phyloP scores from a whole-genome alignment of 495 filamentous ascomycete species.

The Echria macrotheca region DNA sequence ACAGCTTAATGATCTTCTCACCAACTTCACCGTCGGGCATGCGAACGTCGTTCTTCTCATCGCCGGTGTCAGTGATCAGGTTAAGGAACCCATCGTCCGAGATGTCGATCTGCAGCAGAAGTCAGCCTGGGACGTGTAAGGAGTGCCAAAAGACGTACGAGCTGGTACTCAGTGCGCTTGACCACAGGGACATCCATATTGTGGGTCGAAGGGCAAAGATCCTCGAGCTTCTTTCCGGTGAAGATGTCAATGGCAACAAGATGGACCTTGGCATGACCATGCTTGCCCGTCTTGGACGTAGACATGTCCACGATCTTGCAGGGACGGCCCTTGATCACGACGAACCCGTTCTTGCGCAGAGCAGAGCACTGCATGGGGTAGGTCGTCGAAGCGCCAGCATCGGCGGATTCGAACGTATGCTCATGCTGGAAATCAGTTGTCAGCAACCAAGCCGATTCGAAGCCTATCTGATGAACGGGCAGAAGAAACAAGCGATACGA shows the following conservation, averaged over 20 bases:
- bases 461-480: not conserved
- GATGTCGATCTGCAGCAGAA: slow-evolving; percentile 64
- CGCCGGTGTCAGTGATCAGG: slow-evolving; percentile 76
- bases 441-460: not conserved
- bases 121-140: slow-evolving; percentile 1
- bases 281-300: slow-evolving; percentile 99
- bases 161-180: slow-evolving; percentile 80
- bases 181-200: slow-evolving; percentile 99
- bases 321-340: slow-evolving; percentile 95
- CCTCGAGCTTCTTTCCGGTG: slow-evolving; percentile 98
- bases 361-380: slow-evolving; percentile 99
- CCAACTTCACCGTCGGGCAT: slow-evolving; percentile 84
- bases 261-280: slow-evolving; percentile 99
- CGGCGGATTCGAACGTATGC: slow-evolving; percentile 82
- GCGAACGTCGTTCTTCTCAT: slow-evolving; percentile 91
- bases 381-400: slow-evolving; percentile 89
- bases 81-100: slow-evolving; percentile 87
- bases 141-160: slow-evolving; percentile 55
- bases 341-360: slow-evolving; percentile 95
- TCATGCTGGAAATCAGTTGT: slow-evolving; percentile 59
- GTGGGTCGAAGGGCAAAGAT: slow-evolving; percentile 99
- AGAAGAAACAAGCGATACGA: not conserved
- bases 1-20: slow-evolving; percentile 70
- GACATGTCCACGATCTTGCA: slow-evolving; percentile 99
- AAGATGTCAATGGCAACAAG: slow-evolving; percentile 97